Evolutionary conservation across 2,329 filamentous ascomycete genomes (phyloP).

Genomic region (Calonectria henricotiae): DNA sequence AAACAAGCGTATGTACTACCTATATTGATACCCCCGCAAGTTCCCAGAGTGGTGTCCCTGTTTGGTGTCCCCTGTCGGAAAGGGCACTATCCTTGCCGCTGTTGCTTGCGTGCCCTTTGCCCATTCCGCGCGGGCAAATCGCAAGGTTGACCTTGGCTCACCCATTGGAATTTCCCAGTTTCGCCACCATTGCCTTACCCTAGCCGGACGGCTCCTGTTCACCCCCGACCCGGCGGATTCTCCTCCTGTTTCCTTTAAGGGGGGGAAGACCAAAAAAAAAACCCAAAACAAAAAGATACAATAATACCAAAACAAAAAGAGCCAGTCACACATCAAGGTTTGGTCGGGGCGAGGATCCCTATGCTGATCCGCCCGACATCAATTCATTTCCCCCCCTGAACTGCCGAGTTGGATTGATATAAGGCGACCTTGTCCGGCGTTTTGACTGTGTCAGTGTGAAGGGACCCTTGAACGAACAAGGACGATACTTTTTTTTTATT

Average conservation of each 20-base stretch:
- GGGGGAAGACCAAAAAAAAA: not conserved
- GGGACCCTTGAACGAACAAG: slow-evolving; percentile 2
- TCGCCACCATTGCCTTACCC: slow-evolving; percentile 45
- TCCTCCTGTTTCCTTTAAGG: slow-evolving; percentile 17
- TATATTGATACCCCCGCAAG: slow-evolving; percentile 23
- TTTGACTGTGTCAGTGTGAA: slow-evolving; percentile 22
- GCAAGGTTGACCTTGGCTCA: slow-evolving; percentile 47
- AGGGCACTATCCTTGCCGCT: slow-evolving; percentile 20
- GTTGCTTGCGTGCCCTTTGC: slow-evolving; percentile 9
- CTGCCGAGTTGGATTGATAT: slow-evolving; percentile 22
- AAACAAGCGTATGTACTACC: slow-evolving; percentile 33
- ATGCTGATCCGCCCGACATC: slow-evolving; percentile 33
- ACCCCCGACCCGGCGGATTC: slow-evolving; percentile 23
- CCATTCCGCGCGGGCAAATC: slow-evolving; percentile 32
- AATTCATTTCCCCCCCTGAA: slow-evolving; percentile 37
- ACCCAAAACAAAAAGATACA: not conserved
- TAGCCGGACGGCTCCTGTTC: slow-evolving; percentile 23
- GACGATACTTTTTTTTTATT: slow-evolving; percentile 15
- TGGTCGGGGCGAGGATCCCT: slow-evolving; percentile 31
- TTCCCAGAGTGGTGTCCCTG: slow-evolving; percentile 11
- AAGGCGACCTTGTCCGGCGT: slow-evolving; percentile 27
- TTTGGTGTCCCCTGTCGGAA: slow-evolving; percentile 13
- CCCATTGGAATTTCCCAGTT: slow-evolving; percentile 42
- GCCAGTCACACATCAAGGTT: slow-evolving; percentile 25
- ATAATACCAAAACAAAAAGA: slow-evolving; percentile 17